A percentile compares a stretch with the other conserved stretches of the same genome.
Evolutionary conservation across 169 alveolate species (phyloP).

Genomic region (Eimeria brunetti): DNA sequence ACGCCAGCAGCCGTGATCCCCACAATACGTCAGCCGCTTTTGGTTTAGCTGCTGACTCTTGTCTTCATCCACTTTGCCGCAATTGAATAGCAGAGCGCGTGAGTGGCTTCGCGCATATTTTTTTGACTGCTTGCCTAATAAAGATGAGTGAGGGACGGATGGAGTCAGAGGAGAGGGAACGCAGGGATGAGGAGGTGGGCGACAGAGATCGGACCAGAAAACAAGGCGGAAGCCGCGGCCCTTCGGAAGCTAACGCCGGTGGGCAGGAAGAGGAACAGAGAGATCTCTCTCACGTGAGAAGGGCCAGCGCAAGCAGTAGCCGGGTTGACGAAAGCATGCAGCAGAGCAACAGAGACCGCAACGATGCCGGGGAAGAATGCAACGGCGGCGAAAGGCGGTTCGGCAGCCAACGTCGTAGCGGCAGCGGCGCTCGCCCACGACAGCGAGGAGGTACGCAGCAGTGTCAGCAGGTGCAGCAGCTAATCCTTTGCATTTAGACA

Average conservation of each 20-base stretch:
- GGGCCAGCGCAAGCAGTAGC: slow-evolving; percentile 70
- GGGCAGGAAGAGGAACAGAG: slow-evolving; percentile 70
- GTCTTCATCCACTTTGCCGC: slow-evolving; percentile 39
- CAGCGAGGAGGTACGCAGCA: slow-evolving; percentile 80
- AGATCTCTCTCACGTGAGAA: slow-evolving; percentile 46
- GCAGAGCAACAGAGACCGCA: slow-evolving; percentile 71
- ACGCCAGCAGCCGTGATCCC: slow-evolving; percentile 41
- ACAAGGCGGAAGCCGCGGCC: slow-evolving; percentile 61
- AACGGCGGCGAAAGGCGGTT: slow-evolving; percentile 75
- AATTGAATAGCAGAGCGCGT: slow-evolving; percentile 45
- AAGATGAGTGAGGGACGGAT: slow-evolving; percentile 77
- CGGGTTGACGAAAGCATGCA: slow-evolving; percentile 65
- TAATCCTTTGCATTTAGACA: slow-evolving; percentile 55
- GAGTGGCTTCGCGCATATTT: slow-evolving; percentile 23
- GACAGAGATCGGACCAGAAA: slow-evolving; percentile 59
- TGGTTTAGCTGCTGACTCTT: slow-evolving; percentile 32
- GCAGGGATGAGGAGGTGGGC: slow-evolving; percentile 70
- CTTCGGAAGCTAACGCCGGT: slow-evolving; percentile 50
- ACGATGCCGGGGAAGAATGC: slow-evolving; percentile 66
- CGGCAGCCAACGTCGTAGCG: slow-evolving; percentile 78
- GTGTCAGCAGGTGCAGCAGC: slow-evolving; percentile 74
- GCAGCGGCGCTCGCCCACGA: slow-evolving; percentile 76
- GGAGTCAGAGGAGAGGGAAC: slow-evolving; percentile 73
- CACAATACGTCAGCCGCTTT: slow-evolving; percentile 38
- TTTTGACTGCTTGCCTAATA: not conserved